These are phyloP conservation scores for Xylaria sp. DNA, from an alignment of 2,329 filamentous ascomycete genomes.

Conservation along the genomic window DNA sequence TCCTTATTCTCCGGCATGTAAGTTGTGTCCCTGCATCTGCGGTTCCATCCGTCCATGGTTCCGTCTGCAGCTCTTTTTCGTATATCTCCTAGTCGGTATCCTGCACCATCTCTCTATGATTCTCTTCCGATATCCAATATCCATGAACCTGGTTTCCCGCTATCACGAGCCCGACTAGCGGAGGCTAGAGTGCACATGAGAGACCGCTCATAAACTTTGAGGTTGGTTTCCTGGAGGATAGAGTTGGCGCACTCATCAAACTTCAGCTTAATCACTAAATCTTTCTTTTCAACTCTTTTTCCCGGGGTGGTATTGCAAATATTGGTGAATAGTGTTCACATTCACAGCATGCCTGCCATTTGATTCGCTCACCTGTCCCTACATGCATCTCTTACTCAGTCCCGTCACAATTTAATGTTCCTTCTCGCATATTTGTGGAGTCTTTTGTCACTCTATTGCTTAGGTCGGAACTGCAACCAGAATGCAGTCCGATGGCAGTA, in stretches of 20 bases:
- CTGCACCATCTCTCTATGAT: slow-evolving; percentile 1
- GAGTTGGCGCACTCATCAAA: slow-evolving; percentile 12
- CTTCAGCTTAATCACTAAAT: not conserved
- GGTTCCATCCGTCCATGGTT: slow-evolving; percentile 4
- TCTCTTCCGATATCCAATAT: slow-evolving; percentile 1
- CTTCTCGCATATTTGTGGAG: not conserved
- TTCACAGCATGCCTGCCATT: slow-evolving; percentile 16
- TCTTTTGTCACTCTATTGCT: not conserved
- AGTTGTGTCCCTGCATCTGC: slow-evolving; percentile 48
- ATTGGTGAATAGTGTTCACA: not conserved
- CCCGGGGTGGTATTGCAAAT: not conserved
- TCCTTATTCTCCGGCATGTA: slow-evolving; percentile 72
- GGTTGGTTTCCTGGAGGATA: not conserved
- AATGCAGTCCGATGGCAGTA: not conserved
- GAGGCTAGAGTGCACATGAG: slow-evolving; percentile 16
- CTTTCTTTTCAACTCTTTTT: not conserved
- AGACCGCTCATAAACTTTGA: slow-evolving; percentile 8
- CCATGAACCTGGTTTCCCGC: slow-evolving; percentile 15
- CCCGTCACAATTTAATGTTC: not conserved
- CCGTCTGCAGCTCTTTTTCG: slow-evolving; percentile 5
- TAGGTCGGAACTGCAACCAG: not conserved
- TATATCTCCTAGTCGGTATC: not conserved
- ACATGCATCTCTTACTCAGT: not conserved
- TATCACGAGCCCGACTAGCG: slow-evolving; percentile 17
- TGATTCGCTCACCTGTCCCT: slow-evolving; percentile 6